Evolutionary conservation across 345 rosid species (phyloP).

Genomic region (Sisymbrium irio): DNA sequence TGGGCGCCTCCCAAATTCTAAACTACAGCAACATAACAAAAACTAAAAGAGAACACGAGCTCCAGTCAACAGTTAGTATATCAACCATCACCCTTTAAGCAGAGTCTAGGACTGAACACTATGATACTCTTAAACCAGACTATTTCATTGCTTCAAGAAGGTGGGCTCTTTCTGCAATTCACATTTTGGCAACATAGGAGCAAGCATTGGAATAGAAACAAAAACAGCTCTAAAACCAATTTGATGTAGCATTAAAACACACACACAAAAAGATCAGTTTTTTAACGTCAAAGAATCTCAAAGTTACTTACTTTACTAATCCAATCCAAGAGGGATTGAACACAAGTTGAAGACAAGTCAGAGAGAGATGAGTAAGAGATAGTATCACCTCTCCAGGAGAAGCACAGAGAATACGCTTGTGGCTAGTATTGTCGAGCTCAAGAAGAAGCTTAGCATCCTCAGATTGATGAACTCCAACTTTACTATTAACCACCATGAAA

Average conservation of each 20-base stretch:
- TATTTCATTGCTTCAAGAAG: not conserved
- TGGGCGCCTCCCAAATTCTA: not conserved
- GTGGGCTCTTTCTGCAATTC: not conserved
- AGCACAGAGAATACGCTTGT: slow-evolving; percentile 72
- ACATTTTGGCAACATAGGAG: not conserved
- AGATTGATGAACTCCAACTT: slow-evolving; percentile 67
- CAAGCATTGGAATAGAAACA: not conserved
- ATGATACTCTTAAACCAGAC: not conserved
- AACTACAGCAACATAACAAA: not conserved
- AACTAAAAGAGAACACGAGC: not conserved
- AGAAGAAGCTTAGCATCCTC: slow-evolving; percentile 79
- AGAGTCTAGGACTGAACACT: not conserved
- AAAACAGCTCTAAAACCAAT: not conserved
- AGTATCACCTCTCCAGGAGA: slow-evolving; percentile 43
- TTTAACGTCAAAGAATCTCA: too few relatives aligned
- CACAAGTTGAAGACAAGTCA: too few relatives aligned
- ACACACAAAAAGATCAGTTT: too few relatives aligned
- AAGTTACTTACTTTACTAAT: too few relatives aligned
- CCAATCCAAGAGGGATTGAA: too few relatives aligned
- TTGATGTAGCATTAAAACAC: too few relatives aligned
- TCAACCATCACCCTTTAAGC: not conserved
- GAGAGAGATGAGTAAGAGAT: too few relatives aligned
- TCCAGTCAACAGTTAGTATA: not conserved
- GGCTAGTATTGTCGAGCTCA: slow-evolving; percentile 51
- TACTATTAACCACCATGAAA: slow-evolving; percentile 63